Conservation (phyloP, 768 basidiomycete genomes). For the Boletus insuetus region DNA sequence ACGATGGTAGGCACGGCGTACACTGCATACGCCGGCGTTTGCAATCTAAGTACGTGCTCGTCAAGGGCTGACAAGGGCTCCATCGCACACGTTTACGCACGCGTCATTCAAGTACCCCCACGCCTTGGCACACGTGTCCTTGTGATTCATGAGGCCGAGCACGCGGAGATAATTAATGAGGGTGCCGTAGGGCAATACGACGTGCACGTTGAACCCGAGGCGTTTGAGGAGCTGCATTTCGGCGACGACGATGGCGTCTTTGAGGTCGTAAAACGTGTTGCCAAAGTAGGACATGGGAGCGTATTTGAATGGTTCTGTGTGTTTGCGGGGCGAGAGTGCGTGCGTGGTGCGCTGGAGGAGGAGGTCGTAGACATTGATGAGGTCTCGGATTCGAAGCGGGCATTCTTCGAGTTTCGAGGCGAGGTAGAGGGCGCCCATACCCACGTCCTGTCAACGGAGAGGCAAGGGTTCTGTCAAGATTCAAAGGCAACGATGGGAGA, state of each 20-base stretch:
- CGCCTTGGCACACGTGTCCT: constrained; percentile 67
- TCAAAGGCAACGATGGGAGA: constrained; percentile 3
- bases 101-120: constrained; percentile 98
- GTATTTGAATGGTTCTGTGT: constrained; percentile 53
- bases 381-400: constrained; percentile 85
- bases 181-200: constrained; percentile 90
- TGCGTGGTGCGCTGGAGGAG: constrained; percentile 74
- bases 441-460: constrained; percentile 63
- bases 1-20: constrained; percentile 91
- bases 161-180: constrained; percentile 92
- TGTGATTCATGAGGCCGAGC: constrained; percentile 76
- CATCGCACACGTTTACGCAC: constrained; percentile 47
- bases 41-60: constrained; percentile 54
- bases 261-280: constrained; percentile 87
- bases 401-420: constrained; percentile 93
- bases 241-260: constrained; percentile 88
- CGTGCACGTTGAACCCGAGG: constrained; percentile 92
- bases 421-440: constrained; percentile 85
- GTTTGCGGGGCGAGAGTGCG: constrained; percentile 32
- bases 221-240: constrained; percentile 99
- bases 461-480: constrained; percentile 5
- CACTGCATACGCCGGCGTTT: constrained; percentile 88
- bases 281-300: constrained; percentile 88
- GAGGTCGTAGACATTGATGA: constrained; percentile 92
- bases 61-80: not conserved